Evolutionary conservation across 306 rosid species (phyloP), one percentile per base, ranked within the genome.

Genomic region (Medicago truncatula): DNA sequence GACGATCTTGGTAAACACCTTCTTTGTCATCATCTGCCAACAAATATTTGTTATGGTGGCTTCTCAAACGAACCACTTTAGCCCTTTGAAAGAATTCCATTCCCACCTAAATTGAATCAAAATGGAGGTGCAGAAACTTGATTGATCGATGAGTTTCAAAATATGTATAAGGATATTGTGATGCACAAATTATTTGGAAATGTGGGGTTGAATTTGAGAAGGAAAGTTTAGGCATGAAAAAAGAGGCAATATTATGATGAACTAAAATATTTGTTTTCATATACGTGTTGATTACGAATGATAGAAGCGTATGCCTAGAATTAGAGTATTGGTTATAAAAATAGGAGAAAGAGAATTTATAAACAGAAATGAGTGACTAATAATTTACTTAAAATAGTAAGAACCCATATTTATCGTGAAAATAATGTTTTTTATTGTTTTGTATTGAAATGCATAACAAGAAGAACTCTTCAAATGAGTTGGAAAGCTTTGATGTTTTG

Each of bases 81-180:
- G 95, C 96, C 70, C 34, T 87, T 23, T 79, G 69, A 81, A 93
- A 90, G 59, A 89, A 62, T 52, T 93, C 96, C 98, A 93, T 93
- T 25, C 17, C 43, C 46, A 54, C 74, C 69, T 74, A 20, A 23
- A 3, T 61, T 36, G 23, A 31, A 67, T 7, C 47, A 15, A 41
- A 18, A 34, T 50, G 21, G 3, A 7, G 49, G 4, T 16, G 36
- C 12, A 44, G 8, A 14, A 65, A 10, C 17, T 4, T 61, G 12
- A 61, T 31, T 61, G 46, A 76, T 54, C 8, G 2, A 77, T 46
- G 40, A 18, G 40, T 58, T 36, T 46, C 23, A 6, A 25, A 7
- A 7, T 3, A 18, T 31, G 0, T 18, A 20, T 65, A 14, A 13
- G 10, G 43, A 70, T 49, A 15, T 15, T 39, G 17, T 5, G 2